phyloP scores from a whole-genome alignment of 352 stramenopile species.

The Pythium brachiatum region DNA sequence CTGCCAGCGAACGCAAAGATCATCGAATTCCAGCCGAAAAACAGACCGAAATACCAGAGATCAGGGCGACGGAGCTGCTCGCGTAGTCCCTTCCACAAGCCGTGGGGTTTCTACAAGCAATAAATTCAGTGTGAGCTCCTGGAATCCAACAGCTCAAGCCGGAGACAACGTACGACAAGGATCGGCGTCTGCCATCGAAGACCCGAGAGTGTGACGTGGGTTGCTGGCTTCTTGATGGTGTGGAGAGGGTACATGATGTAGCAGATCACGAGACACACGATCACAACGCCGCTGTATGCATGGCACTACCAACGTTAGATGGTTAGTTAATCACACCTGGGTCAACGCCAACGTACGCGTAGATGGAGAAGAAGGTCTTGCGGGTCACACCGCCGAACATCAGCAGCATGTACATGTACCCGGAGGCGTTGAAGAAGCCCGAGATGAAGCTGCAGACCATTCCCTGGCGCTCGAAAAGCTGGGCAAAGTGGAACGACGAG shows the following conservation, averaged over 20 bases:
- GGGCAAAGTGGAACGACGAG: conserved; percentile 46
- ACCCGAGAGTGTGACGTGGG: conserved; percentile 28
- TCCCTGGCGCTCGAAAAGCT: conserved; percentile 43
- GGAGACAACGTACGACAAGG: conserved; percentile 14
- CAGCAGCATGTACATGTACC: conserved; percentile 51
- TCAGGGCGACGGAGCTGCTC: conserved; percentile 28
- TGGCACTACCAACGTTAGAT: too few species aligned
- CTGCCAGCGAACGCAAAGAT: conserved; percentile 41
- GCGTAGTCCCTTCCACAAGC: conserved; percentile 28
- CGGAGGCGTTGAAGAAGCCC: conserved; percentile 49
- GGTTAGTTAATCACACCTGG: too few species aligned
- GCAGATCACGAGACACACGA: conserved; percentile 19
- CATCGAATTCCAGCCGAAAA: conserved; percentile 45
- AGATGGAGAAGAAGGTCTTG: conserved; percentile 38
- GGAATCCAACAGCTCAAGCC: neutral
- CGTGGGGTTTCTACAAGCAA: conserved; percentile 25
- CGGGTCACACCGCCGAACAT: conserved; percentile 39
- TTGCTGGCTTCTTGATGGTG: conserved; percentile 22
- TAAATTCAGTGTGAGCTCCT: neutral
- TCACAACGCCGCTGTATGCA: conserved; percentile 11
- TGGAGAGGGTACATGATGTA: conserved; percentile 32
- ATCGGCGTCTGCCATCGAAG: conserved; percentile 12
- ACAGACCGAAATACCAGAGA: conserved; percentile 43
- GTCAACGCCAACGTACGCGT: conserved; percentile 12
- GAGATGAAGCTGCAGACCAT: conserved; percentile 43